Evolutionary conservation across 805 yeast species (phyloP).

Genomic region (Suhomyces sp.): DNA sequence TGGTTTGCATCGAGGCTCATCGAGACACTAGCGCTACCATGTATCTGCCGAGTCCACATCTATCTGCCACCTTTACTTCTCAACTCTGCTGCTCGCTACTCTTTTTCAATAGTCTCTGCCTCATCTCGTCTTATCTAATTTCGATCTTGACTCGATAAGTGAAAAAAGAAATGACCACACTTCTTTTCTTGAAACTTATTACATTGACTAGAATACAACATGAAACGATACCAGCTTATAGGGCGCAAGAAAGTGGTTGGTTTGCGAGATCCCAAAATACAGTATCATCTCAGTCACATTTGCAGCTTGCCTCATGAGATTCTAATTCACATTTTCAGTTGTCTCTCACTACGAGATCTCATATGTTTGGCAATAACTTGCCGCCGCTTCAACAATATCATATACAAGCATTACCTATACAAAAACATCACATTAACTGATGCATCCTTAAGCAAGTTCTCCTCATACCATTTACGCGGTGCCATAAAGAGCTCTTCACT

Average conservation of each 20-base stretch:
- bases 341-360: slow-evolving; percentile 22
- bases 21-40: not conserved
- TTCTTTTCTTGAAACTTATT: not conserved
- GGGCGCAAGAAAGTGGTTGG: slow-evolving; percentile 30
- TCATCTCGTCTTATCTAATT: not conserved
- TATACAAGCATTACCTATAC: slow-evolving; percentile 39
- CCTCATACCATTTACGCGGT: slow-evolving; percentile 28
- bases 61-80: not conserved
- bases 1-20: not conserved
- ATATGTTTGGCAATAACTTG: slow-evolving; percentile 31
- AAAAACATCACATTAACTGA: slow-evolving; percentile 25
- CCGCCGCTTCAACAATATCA: slow-evolving; percentile 31
- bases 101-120: not conserved
- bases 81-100: not conserved
- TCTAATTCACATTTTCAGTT: slow-evolving; percentile 30
- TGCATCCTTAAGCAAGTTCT: slow-evolving; percentile 33
- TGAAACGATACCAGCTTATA: slow-evolving; percentile 33
- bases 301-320: slow-evolving; percentile 41
- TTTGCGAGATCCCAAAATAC: not conserved
- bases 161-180: not conserved
- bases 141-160: not conserved
- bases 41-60: not conserved
- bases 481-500: slow-evolving; percentile 16
- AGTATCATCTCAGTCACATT: not conserved
- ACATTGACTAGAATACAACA: not conserved